A percentile compares a stretch with the other conserved stretches of the same genome.
phyloP scores from a whole-genome alignment of 495 filamentous ascomycete species.

The Penicillium chermesinum region DNA sequence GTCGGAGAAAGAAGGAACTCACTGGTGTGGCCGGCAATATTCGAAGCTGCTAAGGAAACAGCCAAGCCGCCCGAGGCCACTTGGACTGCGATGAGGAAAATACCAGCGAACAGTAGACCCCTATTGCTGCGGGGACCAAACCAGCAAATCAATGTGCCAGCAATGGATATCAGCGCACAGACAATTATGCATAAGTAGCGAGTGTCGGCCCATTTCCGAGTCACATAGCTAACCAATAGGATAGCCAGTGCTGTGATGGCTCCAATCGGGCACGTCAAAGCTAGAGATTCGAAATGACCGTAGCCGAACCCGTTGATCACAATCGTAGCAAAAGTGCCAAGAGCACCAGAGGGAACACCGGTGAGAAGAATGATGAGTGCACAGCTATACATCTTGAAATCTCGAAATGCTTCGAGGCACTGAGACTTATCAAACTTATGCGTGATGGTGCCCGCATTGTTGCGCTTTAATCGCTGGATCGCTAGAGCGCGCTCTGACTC shows the following conservation, averaged over 20 bases:
- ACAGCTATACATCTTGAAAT: conserved; percentile 3
- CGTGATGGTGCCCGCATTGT: conserved; percentile 3
- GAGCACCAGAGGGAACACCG: conserved; percentile 1
- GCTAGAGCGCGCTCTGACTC: background rate
- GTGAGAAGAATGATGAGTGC: conserved; percentile 1
- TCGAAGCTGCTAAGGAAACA: conserved; percentile 2
- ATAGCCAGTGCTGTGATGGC: conserved; percentile 1
- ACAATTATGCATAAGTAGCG: conserved; percentile 3
- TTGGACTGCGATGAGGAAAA: conserved; percentile 3
- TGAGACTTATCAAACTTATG: conserved; percentile 3
- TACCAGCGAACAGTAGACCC: conserved; percentile 1
- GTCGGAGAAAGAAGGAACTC: background rate
- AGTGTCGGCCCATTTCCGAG: background rate
- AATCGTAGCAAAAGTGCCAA: conserved; percentile 3
- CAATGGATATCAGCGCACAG: conserved; percentile 1
- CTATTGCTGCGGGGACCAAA: conserved; percentile 2
- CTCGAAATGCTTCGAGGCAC: conserved; percentile 1
- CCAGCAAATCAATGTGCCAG: conserved; percentile 2
- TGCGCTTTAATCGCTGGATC: background rate
- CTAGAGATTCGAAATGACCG: conserved; percentile 1
- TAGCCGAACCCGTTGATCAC: conserved; percentile 4
- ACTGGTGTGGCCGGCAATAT: conserved; percentile 6
- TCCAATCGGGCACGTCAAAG: conserved; percentile 3
- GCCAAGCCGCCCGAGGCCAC: conserved; percentile 2
- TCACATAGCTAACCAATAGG: conserved; percentile 2